phyloP scores from a whole-genome alignment of 441 rosid species.

The Theobroma grandiflorum region DNA sequence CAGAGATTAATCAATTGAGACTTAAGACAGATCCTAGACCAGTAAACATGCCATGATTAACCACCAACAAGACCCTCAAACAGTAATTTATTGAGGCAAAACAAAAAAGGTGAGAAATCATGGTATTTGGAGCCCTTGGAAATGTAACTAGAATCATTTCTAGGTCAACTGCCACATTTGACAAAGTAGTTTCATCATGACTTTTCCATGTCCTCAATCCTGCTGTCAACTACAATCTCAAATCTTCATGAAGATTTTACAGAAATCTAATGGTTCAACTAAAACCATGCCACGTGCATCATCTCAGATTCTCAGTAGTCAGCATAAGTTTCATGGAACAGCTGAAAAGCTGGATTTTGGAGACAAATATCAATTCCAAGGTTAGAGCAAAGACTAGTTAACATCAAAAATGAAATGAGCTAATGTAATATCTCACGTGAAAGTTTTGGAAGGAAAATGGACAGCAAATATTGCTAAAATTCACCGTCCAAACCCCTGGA shows the following conservation, averaged over 20 bases:
- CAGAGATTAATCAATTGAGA: no score
- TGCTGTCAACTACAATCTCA: not conserved
- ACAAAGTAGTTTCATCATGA: not conserved
- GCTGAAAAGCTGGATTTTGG: not conserved
- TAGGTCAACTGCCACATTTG: not conserved
- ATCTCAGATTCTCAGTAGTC: not conserved
- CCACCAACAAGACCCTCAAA: not conserved
- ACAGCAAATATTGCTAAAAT: not conserved
- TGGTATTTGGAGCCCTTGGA: not conserved
- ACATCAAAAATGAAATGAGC: not conserved
- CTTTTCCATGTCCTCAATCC: not conserved
- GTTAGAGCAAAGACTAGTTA: not conserved
- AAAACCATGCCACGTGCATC: not conserved
- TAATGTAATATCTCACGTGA: not conserved
- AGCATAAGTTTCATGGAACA: not conserved
- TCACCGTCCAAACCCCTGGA: not conserved
- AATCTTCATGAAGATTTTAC: not conserved
- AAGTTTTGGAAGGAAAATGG: not conserved
- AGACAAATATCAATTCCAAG: no score
- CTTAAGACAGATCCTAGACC: not conserved
- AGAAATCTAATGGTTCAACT: not conserved
- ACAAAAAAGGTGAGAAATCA: not conserved
- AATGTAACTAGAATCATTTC: not conserved
- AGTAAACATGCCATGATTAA: not conserved
- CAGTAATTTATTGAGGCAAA: not conserved